Evolutionary conservation across 371 early-diverging fungal genomes (phyloP), one percentile per base, ranked within the genome.

Genomic region (Mortierella sp.): DNA sequence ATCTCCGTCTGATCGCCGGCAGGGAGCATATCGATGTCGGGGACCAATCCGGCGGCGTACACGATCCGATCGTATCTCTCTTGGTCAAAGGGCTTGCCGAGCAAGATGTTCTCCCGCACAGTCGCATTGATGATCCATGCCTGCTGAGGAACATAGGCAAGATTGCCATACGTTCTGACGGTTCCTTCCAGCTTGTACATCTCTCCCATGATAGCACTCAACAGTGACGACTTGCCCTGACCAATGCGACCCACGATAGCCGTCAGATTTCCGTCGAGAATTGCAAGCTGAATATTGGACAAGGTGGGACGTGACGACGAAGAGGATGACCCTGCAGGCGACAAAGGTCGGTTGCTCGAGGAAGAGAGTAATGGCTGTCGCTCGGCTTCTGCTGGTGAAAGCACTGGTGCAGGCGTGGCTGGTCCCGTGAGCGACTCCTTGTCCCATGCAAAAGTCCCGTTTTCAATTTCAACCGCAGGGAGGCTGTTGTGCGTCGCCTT

Each of bases 51-150:
- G 69, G 88, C 87, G 1, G 88, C 89, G n/a, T 80, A 71, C 24
- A 91, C 58, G 39, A 89, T 80, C 45, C 67, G 66, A n/a, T 92
- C 79, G 76, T 95, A 96, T 48, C 87, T 90, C 50, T 81, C 82
- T 29, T 81, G 85, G 48, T 94, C 91, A 58, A 81, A 92, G 7
- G 83, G 85, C 66, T 77, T 75, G 24, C 95, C 95, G 86, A 96
- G 94, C 31, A 93, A 64, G 70, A 95, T 91, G 81, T 95, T 95
- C 24, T 95, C 93, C 10, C 90, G 86, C 2, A 96, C 45, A 0
- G 92, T 90, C 8, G 89, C 89, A 71, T 93, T 93, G 88, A 92
- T 87, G 55, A 96, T 93, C 94, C 94, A 96, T 8, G 96, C 88
- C 66, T 90, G 86, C 83, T 95, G 94, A 9, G 93, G 86, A 2